Conservation (phyloP, 257 asterid genomes). For the Solanum raphanifolium region DNA sequence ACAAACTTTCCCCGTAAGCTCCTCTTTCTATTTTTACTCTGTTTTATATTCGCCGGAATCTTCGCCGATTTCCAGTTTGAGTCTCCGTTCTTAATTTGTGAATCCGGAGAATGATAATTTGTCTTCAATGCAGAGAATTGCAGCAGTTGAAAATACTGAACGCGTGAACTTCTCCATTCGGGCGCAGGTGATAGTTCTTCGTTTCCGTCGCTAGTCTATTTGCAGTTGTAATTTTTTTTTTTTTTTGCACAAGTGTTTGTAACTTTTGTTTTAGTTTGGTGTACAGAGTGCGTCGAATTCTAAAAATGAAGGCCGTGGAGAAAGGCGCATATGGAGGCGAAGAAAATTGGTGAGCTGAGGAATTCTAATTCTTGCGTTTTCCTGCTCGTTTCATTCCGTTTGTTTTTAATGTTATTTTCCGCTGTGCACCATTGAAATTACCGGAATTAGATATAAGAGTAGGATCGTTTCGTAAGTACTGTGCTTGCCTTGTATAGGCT, state of each 20-base stretch:
- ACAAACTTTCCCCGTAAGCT: slow-evolving; percentile 1
- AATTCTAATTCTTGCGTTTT: not conserved
- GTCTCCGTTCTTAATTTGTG: not conserved
- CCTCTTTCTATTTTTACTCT: not conserved
- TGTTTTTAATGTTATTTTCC: not conserved
- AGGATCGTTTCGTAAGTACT: not conserved
- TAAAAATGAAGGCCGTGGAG: slow-evolving; percentile 34
- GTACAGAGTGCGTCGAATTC: slow-evolving; percentile 39
- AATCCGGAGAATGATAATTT: not conserved
- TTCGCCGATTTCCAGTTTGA: not conserved
- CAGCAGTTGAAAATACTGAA: slow-evolving; percentile 22
- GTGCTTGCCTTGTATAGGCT: not conserved
- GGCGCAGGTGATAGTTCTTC: slow-evolving; percentile 33
- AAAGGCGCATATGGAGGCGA: slow-evolving; percentile 69
- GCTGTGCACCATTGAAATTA: not conserved
- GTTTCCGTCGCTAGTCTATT: not conserved
- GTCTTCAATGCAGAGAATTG: slow-evolving; percentile 38
- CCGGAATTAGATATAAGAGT: not conserved
- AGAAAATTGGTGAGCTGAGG: slow-evolving; percentile 51
- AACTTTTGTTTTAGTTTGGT: not conserved
- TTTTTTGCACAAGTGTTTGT: not conserved
- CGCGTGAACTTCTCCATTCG: slow-evolving; percentile 15
- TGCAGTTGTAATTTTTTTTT: not conserved
- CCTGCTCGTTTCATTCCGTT: not conserved
- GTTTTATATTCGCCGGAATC: not conserved